phyloP scores from a whole-genome alignment of 805 yeast species.

The Zygosaccharomyces bailii region DNA sequence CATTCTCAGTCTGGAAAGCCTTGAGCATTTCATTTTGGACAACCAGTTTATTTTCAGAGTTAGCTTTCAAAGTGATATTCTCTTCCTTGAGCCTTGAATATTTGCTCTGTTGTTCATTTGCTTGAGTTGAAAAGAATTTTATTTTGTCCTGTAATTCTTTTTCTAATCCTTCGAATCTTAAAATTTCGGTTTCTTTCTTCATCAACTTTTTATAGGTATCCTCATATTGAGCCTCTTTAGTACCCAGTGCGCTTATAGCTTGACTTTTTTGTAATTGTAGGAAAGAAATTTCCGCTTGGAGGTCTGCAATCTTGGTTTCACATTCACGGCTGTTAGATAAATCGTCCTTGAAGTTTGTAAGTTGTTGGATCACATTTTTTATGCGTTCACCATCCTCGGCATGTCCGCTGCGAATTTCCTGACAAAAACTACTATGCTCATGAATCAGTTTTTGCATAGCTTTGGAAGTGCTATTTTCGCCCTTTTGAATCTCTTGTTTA shows the following conservation, averaged over 20 bases:
- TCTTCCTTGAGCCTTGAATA: slow-evolving; percentile 18
- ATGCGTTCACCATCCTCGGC: not conserved
- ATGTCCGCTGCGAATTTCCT: slow-evolving; percentile 1
- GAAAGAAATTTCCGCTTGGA: slow-evolving; percentile 23
- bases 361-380: slow-evolving; percentile 1
- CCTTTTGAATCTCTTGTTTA: not conserved
- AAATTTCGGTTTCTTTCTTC: slow-evolving; percentile 13
- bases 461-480: not conserved
- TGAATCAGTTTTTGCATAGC: not conserved
- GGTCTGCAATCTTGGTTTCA: slow-evolving; percentile 19
- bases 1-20: slow-evolving; percentile 32
- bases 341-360: slow-evolving; percentile 13
- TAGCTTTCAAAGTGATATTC: slow-evolving; percentile 22
- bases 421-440: not conserved
- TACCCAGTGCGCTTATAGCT: slow-evolving; percentile 22
- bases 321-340: slow-evolving; percentile 16
- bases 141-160: slow-evolving; percentile 15
- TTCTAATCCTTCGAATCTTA: slow-evolving; percentile 12
- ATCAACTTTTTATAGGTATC: slow-evolving; percentile 15
- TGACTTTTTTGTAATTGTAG: slow-evolving; percentile 27
- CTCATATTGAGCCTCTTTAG: slow-evolving; percentile 29
- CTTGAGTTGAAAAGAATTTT: slow-evolving; percentile 9
- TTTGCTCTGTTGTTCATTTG: slow-evolving; percentile 11
- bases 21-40: slow-evolving; percentile 37
- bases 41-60: slow-evolving; percentile 37